Conservation (phyloP, 805 yeast species). For the Candida sakaeoensis region DNA sequence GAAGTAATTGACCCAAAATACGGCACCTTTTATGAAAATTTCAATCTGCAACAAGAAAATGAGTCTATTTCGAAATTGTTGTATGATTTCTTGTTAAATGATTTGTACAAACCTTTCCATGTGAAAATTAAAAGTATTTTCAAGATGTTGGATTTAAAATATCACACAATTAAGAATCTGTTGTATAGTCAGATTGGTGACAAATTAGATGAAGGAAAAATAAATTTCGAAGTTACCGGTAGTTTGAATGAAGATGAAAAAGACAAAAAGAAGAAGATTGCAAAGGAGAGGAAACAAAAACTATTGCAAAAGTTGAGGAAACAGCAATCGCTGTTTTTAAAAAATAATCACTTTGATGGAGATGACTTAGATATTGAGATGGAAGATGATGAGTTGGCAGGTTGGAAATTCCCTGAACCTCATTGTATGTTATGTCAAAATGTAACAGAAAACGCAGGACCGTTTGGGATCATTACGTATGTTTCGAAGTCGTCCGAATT, state of each 20-base stretch:
- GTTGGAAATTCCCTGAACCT: conserved; percentile 69
- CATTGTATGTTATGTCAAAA: conserved; percentile 82
- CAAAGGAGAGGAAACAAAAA: conserved; percentile 65
- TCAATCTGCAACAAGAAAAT: conserved; percentile 28
- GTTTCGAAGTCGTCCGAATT: conserved; percentile 56
- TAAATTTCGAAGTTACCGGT: conserved; percentile 16
- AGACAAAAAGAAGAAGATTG: conserved; percentile 62
- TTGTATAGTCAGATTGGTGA: conserved; percentile 18
- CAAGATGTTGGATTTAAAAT: conserved; percentile 23
- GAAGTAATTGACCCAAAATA: conserved; percentile 24
- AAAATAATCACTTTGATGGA: conserved; percentile 18
- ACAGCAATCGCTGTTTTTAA: conserved; percentile 67
- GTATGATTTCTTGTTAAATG: conserved; percentile 37
- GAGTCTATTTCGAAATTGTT: conserved; percentile 31
- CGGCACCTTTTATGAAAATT: conserved; percentile 29
- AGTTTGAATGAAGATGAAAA: conserved; percentile 32
- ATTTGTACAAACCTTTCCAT: conserved; percentile 40
- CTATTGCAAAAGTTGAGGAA: conserved; percentile 74
- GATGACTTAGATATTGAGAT: conserved; percentile 41
- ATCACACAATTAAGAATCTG: conserved; percentile 18
- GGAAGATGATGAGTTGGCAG: conserved; percentile 31
- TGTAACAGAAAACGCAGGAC: conserved; percentile 59
- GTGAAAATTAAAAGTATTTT: conserved; percentile 58
- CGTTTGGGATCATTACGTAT: conserved; percentile 72
- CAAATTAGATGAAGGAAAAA: conserved; percentile 20